Base-by-base conservation (phyloP, 2,329 filamentous ascomycete genomes). In the Botrytis paeoniae region DNA sequence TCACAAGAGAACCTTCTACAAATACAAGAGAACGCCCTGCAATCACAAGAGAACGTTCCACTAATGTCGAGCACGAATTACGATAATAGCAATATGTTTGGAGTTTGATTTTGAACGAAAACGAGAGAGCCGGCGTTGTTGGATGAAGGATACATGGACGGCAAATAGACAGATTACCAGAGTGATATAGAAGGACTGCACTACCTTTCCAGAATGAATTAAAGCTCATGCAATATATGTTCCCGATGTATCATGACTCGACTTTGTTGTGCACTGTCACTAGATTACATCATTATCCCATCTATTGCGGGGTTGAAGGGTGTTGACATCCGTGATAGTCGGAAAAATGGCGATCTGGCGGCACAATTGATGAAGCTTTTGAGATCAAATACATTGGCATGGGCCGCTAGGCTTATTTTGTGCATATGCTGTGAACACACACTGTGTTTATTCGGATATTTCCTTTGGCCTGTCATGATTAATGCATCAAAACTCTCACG, bases 61-160 rank as follows among this genome's bases (percentile, higher is more conserved):
- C 14, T 16, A n/a, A 62, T 5, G 39, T 70, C 54, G 37, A 61
- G 18, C 68, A 62, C 54, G 68, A 70, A 70, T 70, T 62, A 61
- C 43, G 68, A 70, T 70, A 25, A 70, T 20, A 32, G 25, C 25
- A 69, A 41, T 41, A 32, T 59, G 39, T 18, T 45, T 61, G 39
- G 39, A 43, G 39, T 70, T 16, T 14, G 20, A 65, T 32, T 25
- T 66, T 41, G 57, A 51, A 57, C n/a, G 35, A 18, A 45, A 61
- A 9, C 32, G 14, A 35, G 14, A 35, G 39, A 70, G 22, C 57
- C 16, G 54, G 68, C 68, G 54, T 37, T 60, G 29, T 35, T 37
- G 39, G 39, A 18, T 62, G 51, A 37, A 61, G 32, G 7, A 45
- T 70, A 37, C 32, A 37, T n/a, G 54, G 35, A 41, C 51, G 39